These are phyloP conservation scores for Claviceps maximensis DNA, from an alignment of 2,329 filamentous ascomycete genomes.

Conservation along the genomic window DNA sequence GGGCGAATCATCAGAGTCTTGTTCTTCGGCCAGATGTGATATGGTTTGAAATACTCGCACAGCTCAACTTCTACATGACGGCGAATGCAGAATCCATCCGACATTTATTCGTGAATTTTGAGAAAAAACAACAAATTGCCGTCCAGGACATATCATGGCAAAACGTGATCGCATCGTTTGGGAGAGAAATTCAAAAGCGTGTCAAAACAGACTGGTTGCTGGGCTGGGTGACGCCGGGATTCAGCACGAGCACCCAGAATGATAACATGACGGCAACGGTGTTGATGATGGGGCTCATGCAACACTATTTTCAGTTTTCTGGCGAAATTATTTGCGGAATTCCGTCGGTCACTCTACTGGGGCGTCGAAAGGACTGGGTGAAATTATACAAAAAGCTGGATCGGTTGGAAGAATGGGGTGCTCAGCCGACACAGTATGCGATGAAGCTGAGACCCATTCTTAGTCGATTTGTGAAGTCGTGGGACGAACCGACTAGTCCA, in stretches of 20 bases:
- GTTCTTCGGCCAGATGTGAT: constrained; percentile 39
- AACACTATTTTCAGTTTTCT: constrained; percentile 25
- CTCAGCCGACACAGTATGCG: constrained; percentile 26
- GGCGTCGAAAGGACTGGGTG: constrained; percentile 25
- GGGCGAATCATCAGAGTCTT: constrained; percentile 36
- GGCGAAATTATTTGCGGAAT: constrained; percentile 28
- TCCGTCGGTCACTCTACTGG: constrained; percentile 28
- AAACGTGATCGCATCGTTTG: constrained; percentile 18
- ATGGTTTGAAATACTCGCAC: constrained; percentile 40
- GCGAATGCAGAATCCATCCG: constrained; percentile 32
- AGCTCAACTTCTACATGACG: constrained; percentile 38
- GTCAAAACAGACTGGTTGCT: constrained; percentile 27
- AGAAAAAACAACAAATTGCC: constrained; percentile 27
- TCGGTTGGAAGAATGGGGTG: constrained; percentile 28
- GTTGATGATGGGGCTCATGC: constrained; percentile 31
- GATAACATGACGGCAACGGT: constrained; percentile 28
- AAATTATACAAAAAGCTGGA: constrained; percentile 28
- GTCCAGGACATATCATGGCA: constrained; percentile 15
- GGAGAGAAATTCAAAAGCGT: constrained; percentile 25
- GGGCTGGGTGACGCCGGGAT: constrained; percentile 29
- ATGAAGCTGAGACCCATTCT: constrained; percentile 30
- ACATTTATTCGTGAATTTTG: constrained; percentile 30
- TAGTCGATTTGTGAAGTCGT: constrained; percentile 28
- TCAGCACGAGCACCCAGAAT: constrained; percentile 25
- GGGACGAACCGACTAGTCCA: constrained; percentile 23